phyloP scores from a whole-genome alignment of 352 stramenopile species.

The Globisporangium viniferum region DNA sequence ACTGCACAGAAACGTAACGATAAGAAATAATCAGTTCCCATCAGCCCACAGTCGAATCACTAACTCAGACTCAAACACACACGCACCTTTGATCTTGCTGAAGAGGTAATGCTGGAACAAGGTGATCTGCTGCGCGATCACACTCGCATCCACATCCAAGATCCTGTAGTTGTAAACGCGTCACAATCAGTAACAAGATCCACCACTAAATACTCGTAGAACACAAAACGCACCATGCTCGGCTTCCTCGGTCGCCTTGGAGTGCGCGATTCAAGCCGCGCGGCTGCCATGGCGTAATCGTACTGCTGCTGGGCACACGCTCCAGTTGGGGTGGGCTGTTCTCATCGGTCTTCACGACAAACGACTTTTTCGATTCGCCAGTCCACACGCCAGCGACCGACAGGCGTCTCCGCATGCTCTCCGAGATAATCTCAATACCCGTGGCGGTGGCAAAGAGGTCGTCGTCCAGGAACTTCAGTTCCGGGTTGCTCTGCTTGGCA shows the following conservation, averaged over 20 bases:
- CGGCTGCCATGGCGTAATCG: constrained; percentile 55
- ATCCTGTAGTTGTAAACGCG: constrained; percentile 32
- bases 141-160: constrained; percentile 70
- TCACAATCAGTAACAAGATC: not conserved
- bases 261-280: constrained; percentile 34
- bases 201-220: not conserved
- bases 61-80: not conserved
- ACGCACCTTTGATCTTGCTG: constrained; percentile 80
- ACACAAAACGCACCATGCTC: constrained; percentile 48
- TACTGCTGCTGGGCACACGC: constrained; percentile 21
- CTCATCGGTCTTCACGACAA: constrained; percentile 53
- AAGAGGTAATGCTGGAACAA: constrained; percentile 87
- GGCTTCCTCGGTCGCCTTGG: constrained; percentile 27
- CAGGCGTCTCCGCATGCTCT: constrained; percentile 67
- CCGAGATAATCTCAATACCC: constrained; percentile 76
- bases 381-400: constrained; percentile 77
- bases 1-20: constrained; percentile 30
- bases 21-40: not conserved
- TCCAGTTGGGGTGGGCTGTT: constrained; percentile 25
- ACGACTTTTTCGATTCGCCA: constrained; percentile 54
- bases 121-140: constrained; percentile 83
- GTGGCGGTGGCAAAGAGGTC: constrained; percentile 62
- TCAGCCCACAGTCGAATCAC: not conserved
- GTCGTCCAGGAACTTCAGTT: constrained; percentile 69
- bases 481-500: constrained; percentile 56